Evolutionary conservation across 208 protist genomes (phyloP).

Genomic region (Acanthamoeba royreba): DNA sequence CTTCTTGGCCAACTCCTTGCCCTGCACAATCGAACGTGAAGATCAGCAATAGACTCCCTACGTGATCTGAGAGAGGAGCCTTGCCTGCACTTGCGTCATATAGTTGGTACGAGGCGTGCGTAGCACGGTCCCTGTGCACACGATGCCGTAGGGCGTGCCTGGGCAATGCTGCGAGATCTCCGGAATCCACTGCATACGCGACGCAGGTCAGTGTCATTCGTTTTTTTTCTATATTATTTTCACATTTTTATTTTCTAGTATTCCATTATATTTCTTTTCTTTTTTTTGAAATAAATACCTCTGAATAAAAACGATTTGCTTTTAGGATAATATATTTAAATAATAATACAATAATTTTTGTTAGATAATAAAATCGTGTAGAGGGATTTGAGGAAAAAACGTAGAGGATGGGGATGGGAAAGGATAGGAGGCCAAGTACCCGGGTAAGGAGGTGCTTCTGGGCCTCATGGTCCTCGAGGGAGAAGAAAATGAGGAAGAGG

Average conservation of each 20-base stretch:
- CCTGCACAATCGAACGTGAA: neutral
- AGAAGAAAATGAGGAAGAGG: constrained; percentile 42
- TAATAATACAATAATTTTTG: neutral
- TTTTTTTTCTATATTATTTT: neutral
- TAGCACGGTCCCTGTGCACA: constrained; percentile 52
- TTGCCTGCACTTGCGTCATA: neutral
- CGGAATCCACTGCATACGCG: constrained; percentile 48
- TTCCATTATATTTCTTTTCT: too few relatives aligned
- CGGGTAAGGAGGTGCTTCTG: neutral
- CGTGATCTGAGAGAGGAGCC: neutral
- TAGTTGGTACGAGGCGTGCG: neutral
- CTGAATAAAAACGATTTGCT: too few relatives aligned
- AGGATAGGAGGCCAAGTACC: neutral
- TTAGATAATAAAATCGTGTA: neutral
- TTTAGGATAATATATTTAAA: too few relatives aligned
- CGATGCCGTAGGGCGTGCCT: constrained; percentile 51
- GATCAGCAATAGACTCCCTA: neutral
- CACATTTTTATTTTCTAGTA: neutral
- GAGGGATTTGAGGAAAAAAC: too few relatives aligned
- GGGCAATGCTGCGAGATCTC: constrained; percentile 60
- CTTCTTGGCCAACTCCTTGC: constrained; percentile 17
- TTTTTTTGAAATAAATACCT: too few relatives aligned
- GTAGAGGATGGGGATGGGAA: neutral
- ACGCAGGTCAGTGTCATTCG: neutral
- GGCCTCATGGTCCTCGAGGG: neutral